phyloP scores from a whole-genome alignment of 139 green algal genomes.

The Choricystis sp. region DNA sequence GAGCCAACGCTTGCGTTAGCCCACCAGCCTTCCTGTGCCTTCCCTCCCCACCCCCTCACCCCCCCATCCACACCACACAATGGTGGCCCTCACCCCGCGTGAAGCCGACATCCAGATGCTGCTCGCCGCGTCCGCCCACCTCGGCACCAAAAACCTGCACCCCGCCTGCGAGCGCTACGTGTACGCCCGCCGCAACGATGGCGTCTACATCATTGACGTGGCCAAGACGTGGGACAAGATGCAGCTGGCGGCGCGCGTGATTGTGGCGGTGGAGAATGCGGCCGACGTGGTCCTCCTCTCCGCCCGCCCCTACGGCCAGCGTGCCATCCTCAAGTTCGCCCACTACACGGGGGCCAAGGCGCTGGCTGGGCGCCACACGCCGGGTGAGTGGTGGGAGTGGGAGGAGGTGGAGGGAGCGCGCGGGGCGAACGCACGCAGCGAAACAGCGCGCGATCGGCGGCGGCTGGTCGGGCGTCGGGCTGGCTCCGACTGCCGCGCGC shows the following conservation, averaged over 20 bases:
- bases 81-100: background rate
- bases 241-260: conserved; percentile 90
- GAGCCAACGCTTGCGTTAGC: no score
- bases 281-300: conserved; percentile 60
- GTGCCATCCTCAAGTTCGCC: conserved; percentile 97
- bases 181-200: conserved; percentile 62
- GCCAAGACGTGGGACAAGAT: conserved; percentile 99
- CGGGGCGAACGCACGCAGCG: no score
- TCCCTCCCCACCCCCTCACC: background rate
- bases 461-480: no score
- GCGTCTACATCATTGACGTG: conserved; percentile 98
- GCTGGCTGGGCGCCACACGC: conserved; percentile 94
- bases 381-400: conserved; percentile 27
- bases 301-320: conserved; percentile 84
- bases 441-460: no score
- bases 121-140: conserved; percentile 72
- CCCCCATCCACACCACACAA: background rate
- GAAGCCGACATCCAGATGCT: conserved; percentile 60
- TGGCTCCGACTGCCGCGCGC: no score
- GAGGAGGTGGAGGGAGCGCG: background rate
- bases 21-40: no score
- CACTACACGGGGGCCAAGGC: conserved; percentile 90
- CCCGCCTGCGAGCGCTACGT: conserved; percentile 96
- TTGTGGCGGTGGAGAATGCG: conserved; percentile 98
- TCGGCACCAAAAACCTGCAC: conserved; percentile 86